Base-by-base conservation (phyloP, 2,329 filamentous ascomycete genomes). In the Fusarium sambucinum region DNA sequence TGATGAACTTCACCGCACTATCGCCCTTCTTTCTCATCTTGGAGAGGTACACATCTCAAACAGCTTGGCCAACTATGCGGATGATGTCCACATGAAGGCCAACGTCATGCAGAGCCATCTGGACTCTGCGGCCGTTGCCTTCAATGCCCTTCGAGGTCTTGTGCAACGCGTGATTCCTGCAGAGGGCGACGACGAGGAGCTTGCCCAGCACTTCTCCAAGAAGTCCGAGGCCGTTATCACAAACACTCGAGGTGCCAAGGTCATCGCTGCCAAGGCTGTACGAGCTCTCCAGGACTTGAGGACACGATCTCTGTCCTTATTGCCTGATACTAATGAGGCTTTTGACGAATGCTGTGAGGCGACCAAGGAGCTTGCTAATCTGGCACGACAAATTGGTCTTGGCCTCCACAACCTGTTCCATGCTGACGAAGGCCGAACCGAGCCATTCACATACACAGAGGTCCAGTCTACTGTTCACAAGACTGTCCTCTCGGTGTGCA, bases 1-100 rank as follows among this genome's bases (percentile, higher is more conserved):
- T 1, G 88, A 88, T 25, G 93, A 97, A 76, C 83, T 98, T 37
- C 90, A 95, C 73, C 89, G 92, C 55, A 95, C 92, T 9, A 92
- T 96, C 71, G 92, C 93, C 54, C 86, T 97, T 55, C 90, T 97
- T 85, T 87, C 88, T n/a, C 94, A 97, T 77, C 86, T 97, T 16
- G 90, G 89, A 12, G 92, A 95, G 75, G 89, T 94, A 23, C 90
- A 97, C 74, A 89, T 97, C 46, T 85, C 88, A 2, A 83, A 85
- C 53, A 89, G 87, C 44, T 81, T 93, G 11, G 88, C 91, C 68
- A 90, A 88, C 74, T 93, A 92, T 76, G 92, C 93, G 0, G 91
- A 94, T 74, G 89, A 94, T 72, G 81, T 94, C 33, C 88, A 94
- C 73, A 95, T 95, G 90, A 89, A 88, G 68, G 87, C 91, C 4